Percentiles rank a stretch among this genome's conserved stretches.
Evolutionary conservation across 1,284 basidiomycete species (phyloP).

Genomic region (Ceratobasidium sp.): DNA sequence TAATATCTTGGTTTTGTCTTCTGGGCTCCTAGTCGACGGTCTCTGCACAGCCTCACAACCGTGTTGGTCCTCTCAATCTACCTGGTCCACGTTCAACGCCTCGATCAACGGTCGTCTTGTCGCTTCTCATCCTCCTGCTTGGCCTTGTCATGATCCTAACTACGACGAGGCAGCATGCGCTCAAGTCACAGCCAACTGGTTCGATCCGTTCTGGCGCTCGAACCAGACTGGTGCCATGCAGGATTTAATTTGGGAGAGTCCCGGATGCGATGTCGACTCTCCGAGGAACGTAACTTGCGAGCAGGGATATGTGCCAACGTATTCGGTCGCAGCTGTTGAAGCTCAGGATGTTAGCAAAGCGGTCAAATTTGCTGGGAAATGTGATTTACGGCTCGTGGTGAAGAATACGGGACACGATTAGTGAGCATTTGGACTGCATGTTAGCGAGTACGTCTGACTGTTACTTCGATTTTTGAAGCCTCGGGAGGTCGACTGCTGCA

Average conservation of each 20-base stretch:
- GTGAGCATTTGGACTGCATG: neutral
- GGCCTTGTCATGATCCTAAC: conserved; percentile 42
- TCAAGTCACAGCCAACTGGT: conserved; percentile 40
- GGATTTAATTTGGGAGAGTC: conserved; percentile 28
- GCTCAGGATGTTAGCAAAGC: conserved; percentile 60
- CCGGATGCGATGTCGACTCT: conserved; percentile 16
- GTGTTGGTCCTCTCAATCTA: conserved; percentile 12
- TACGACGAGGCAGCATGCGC: conserved; percentile 32
- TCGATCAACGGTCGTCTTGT: conserved; percentile 40
- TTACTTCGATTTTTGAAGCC: conserved; percentile 39
- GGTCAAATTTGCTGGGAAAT: conserved; percentile 59
- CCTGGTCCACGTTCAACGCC: conserved; percentile 30
- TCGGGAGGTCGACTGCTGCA: conserved; percentile 59
- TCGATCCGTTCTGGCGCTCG: conserved; percentile 42
- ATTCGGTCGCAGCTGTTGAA: conserved; percentile 59
- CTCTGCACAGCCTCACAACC: conserved; percentile 23
- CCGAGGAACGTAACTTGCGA: conserved; percentile 27
- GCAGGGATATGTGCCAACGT: conserved; percentile 37
- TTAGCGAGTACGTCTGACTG: no score
- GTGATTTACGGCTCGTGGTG: conserved; percentile 62
- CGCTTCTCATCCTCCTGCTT: conserved; percentile 37
- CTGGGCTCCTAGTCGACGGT: neutral
- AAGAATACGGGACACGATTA: conserved; percentile 63
- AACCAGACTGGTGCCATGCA: conserved; percentile 43
- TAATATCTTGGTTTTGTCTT: no score